Percentiles rank a stretch among this genome's conserved stretches.
Conservation (phyloP, 257 asterid species). For the Primulina huaijiensis region DNA sequence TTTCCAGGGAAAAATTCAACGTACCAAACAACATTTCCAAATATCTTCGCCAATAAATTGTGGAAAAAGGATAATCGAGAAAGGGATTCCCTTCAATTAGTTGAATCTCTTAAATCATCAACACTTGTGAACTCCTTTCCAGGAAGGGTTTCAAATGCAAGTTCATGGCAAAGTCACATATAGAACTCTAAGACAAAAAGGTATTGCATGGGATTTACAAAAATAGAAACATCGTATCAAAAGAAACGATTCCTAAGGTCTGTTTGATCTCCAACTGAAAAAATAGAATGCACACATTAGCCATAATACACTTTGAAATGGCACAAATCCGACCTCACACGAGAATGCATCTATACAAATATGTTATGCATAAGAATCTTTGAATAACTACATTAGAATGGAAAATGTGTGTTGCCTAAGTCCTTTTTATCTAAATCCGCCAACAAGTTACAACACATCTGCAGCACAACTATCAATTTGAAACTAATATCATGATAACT, state of each 20-base stretch:
- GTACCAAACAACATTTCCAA: background rate
- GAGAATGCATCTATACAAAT: background rate
- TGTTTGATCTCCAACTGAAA: background rate
- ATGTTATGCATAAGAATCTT: background rate
- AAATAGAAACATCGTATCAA: background rate
- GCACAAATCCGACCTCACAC: background rate
- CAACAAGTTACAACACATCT: background rate
- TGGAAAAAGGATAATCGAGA: background rate
- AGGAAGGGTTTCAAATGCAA: background rate
- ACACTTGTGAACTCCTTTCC: background rate
- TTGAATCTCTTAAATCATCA: background rate
- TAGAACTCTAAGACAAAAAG: background rate
- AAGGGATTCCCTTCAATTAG: background rate
- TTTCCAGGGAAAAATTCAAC: background rate
- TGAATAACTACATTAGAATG: background rate
- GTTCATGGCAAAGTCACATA: background rate
- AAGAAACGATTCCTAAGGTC: background rate
- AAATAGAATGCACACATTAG: background rate
- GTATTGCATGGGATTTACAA: background rate
- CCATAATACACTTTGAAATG: background rate
- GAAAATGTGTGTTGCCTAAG: no score
- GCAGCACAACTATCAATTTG: background rate
- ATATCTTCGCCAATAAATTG: background rate
- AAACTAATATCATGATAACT: background rate
- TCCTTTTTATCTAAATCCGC: background rate